phyloP scores from a whole-genome alignment of 2,329 filamentous ascomycete genomes.

The Trichoderma sp. region DNA sequence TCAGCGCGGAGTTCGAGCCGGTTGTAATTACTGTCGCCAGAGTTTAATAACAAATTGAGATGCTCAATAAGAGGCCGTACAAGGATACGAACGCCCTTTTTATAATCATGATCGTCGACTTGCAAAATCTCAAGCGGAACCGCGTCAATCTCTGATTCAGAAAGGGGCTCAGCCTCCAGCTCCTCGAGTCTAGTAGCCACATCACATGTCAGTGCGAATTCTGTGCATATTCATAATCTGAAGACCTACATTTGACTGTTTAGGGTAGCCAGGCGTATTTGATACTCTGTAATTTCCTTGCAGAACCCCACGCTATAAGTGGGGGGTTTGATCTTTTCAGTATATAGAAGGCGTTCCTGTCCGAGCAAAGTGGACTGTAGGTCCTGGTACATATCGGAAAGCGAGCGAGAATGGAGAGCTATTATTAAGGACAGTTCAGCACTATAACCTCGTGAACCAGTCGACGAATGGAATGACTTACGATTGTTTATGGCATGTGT shows the following conservation, averaged over 20 bases:
- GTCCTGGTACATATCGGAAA: not conserved
- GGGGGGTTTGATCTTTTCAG: not conserved
- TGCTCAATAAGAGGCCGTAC: not conserved
- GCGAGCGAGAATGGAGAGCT: not conserved
- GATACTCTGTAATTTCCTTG: not conserved
- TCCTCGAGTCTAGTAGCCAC: not conserved
- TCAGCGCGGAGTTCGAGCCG: not conserved
- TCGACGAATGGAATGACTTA: not conserved
- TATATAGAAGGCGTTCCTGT: not conserved
- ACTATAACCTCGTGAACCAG: fast-evolving
- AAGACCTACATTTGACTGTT: not conserved
- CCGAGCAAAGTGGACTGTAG: not conserved
- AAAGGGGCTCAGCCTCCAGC: not conserved
- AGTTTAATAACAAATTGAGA: no score
- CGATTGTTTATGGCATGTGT: no score
- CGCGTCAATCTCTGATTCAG: not conserved
- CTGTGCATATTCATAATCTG: not conserved
- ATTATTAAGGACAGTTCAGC: not conserved
- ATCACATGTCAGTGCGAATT: not conserved
- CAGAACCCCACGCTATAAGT: not conserved
- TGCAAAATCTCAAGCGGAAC: not conserved
- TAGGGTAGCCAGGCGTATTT: not conserved
- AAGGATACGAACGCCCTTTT: not conserved
- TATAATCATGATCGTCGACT: not conserved
- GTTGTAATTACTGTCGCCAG: not conserved